phyloP scores from a whole-genome alignment of 345 rosid species.

The Eucalyptus sideroxylon region DNA sequence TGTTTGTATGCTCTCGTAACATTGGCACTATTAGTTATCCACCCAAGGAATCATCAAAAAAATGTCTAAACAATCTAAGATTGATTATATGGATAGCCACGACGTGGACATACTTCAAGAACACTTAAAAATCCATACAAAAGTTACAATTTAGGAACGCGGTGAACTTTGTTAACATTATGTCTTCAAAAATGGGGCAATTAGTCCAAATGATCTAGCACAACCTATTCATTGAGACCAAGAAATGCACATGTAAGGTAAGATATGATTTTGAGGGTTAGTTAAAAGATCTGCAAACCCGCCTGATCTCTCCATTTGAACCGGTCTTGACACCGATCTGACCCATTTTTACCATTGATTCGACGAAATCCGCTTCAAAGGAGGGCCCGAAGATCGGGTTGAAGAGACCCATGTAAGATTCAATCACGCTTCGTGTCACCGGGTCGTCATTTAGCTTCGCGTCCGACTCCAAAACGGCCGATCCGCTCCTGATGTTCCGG shows the following conservation, averaged over 20 bases:
- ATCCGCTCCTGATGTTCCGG: constrained; percentile 43
- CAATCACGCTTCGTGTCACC: constrained; percentile 21
- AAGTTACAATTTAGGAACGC: not conserved
- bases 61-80: not conserved
- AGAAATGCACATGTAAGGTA: not conserved
- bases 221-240: not conserved
- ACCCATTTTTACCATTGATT: constrained; percentile 63
- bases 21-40: not conserved
- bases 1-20: not conserved
- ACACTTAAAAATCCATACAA: not conserved
- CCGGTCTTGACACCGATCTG: constrained; percentile 54
- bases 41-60: not conserved
- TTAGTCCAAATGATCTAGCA: not conserved
- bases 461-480: constrained; percentile 67
- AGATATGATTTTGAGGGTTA: not conserved
- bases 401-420: constrained; percentile 34
- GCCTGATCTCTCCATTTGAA: constrained; percentile 47
- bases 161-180: not conserved
- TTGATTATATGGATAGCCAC: not conserved
- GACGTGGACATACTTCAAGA: not conserved
- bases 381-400: constrained; percentile 17
- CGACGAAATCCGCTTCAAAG: constrained; percentile 48
- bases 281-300: constrained; percentile 49
- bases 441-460: constrained; percentile 58
- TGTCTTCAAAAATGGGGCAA: not conserved